Conservation (phyloP, 2,329 filamentous ascomycete species). For the Calonectria montana region DNA sequence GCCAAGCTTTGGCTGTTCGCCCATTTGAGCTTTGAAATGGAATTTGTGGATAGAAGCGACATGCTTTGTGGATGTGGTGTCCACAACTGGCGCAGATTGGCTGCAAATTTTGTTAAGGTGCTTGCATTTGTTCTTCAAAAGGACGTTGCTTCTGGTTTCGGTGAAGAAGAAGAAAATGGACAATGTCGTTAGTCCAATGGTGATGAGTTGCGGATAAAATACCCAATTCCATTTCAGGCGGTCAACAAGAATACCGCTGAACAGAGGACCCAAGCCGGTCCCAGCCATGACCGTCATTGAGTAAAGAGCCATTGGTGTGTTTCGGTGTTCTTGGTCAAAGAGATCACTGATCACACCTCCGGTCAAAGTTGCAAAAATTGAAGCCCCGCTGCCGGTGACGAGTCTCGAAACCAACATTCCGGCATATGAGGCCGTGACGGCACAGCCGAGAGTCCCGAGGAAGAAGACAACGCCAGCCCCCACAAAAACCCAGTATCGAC, state of each 20-base stretch:
- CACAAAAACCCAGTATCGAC: constrained; percentile 46
- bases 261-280: constrained; percentile 71
- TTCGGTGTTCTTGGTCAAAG: constrained; percentile 71
- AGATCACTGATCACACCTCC: constrained; percentile 77
- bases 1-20: constrained; percentile 33
- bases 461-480: constrained; percentile 49
- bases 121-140: constrained; percentile 70
- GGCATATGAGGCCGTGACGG: constrained; percentile 66
- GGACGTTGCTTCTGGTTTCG: constrained; percentile 75
- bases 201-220: constrained; percentile 74
- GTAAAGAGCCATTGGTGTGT: constrained; percentile 77
- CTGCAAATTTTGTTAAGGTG: constrained; percentile 63
- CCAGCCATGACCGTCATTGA: constrained; percentile 70
- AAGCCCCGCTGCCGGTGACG: constrained; percentile 70
- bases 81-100: neutral
- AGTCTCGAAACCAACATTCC: constrained; percentile 74
- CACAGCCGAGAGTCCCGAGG: constrained; percentile 62
- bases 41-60: neutral
- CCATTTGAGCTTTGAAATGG: constrained; percentile 11
- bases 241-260: constrained; percentile 69
- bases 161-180: constrained; percentile 70
- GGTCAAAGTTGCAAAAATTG: constrained; percentile 58
- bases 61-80: neutral
- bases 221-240: constrained; percentile 73
- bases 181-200: constrained; percentile 64